Evolutionary conservation across 495 filamentous ascomycete species (phyloP), one percentile per base, ranked within the genome.

Genomic region (Talaromyces proteolyticus): DNA sequence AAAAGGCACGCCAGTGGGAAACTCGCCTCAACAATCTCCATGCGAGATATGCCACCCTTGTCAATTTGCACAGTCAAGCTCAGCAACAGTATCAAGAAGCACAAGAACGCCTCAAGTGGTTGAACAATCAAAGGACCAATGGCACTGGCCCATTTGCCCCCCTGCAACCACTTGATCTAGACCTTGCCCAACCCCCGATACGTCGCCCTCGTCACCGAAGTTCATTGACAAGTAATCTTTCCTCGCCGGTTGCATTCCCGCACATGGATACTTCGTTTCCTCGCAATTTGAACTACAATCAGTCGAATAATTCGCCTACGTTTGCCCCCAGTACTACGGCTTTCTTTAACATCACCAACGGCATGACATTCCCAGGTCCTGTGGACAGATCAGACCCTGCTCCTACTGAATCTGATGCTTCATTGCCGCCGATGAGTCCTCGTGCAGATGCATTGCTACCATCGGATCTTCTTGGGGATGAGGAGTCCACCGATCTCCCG

Each of bases 401-500:
- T 48, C 72, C 67, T 24, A 62, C 63, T 24, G 73, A 78, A 24
- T 59, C 59, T 6, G 77, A 78, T 38, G 43, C 62, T 14, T 67
- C 82, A 38, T 78, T 82, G 37, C 84, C 81, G 17, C 85, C 88
- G 24, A 86, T 93, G 64, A 92, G 88, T 55, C 89, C 89, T 21
- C 86, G 87, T 11, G 89, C 89, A 7, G 80, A 87, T 44, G 75
- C 85, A 19, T 72, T 93, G 21, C 68, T 95, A 20, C 89, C 89
- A 19, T 89, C 88, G 1, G 86, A 88, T 53, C 80, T 95, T 48
- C 82, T 95, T 54, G 67, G 86, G 2, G 80, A 90, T 51, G 89
- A 91, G 41, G 89, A 91, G 50, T 74, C 74, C 6, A 76, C 81
- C 1, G 70, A 63, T 72, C 76, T 67, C 68, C 80, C 52, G 48